Evolutionary conservation across 208 protist species (phyloP).

Genomic region (Crithidia acanthocephali): DNA sequence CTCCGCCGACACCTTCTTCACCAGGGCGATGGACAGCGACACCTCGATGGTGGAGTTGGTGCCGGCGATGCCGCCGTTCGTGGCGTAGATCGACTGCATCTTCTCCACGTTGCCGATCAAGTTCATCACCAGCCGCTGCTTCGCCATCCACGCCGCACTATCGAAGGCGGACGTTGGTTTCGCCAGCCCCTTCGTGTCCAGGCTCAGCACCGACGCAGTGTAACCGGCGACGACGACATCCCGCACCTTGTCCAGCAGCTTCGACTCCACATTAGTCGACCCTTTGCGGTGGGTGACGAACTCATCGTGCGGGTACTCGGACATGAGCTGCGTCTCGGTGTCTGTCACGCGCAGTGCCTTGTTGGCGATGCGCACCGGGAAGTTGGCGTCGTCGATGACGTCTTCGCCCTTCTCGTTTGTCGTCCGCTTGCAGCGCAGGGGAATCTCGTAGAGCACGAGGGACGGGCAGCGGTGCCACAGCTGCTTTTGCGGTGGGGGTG

Average conservation of each 20-base stretch:
- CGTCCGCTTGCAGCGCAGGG: constrained; percentile 28
- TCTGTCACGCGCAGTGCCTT: constrained; percentile 24
- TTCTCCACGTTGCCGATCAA: constrained; percentile 12
- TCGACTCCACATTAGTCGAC: constrained; percentile 37
- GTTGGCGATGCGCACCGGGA: constrained; percentile 33
- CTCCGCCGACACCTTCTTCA: constrained; percentile 24
- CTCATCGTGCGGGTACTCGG: constrained; percentile 43
- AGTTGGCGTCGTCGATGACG: constrained; percentile 30
- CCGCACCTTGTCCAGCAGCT: constrained; percentile 33
- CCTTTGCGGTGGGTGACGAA: constrained; percentile 40
- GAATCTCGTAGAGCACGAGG: constrained; percentile 52
- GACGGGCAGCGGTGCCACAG: constrained; percentile 27
- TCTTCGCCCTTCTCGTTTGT: constrained; percentile 26
- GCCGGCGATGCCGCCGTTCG: not conserved
- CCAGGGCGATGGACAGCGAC: constrained; percentile 26
- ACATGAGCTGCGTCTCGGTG: constrained; percentile 8
- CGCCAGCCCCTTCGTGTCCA: constrained; percentile 33
- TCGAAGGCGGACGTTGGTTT: constrained; percentile 31
- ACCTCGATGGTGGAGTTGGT: constrained; percentile 19
- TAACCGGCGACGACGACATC: constrained; percentile 34
- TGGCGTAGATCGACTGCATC: constrained; percentile 26
- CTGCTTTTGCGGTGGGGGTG: not conserved
- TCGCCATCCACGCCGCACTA: constrained; percentile 42
- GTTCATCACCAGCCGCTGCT: constrained; percentile 34
- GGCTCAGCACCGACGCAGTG: constrained; percentile 34